These are phyloP conservation scores for Orbilia javanica DNA, from an alignment of 2,329 filamentous ascomycete species.

Conservation along the genomic window DNA sequence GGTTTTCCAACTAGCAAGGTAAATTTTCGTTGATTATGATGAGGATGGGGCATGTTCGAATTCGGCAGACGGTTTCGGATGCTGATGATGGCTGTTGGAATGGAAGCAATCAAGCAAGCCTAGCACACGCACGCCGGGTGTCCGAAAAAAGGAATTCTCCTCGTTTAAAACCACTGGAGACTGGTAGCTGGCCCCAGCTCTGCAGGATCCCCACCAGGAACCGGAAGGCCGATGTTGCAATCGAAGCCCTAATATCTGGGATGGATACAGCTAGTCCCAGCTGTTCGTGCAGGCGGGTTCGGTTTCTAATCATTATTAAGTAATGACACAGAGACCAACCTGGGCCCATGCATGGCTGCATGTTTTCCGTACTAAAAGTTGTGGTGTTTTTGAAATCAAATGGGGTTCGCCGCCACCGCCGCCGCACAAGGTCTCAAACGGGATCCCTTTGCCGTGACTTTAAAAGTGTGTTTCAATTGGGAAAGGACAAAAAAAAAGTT, in stretches of 20 bases:
- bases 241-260: slow-evolving; percentile 23
- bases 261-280: not conserved
- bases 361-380: not conserved
- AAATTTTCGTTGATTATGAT: slow-evolving; percentile 4
- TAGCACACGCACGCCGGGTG: slow-evolving; percentile 9
- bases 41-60: slow-evolving; percentile 10
- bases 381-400: not conserved
- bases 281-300: not conserved
- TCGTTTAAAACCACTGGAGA: not conserved
- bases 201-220: slow-evolving; percentile 39
- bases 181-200: slow-evolving; percentile 21
- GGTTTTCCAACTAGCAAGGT: slow-evolving; percentile 1
- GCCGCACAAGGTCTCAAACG: slow-evolving; percentile 13
- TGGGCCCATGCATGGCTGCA: not conserved
- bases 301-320: slow-evolving; percentile 40
- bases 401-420: slow-evolving; percentile 16
- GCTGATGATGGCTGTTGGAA: slow-evolving; percentile 29
- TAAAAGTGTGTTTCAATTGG: slow-evolving; percentile 1
- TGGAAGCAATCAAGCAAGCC: slow-evolving; percentile 6
- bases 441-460: slow-evolving; percentile 4
- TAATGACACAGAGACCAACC: slow-evolving; percentile 27
- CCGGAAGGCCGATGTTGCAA: slow-evolving; percentile 41
- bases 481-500: not conserved
- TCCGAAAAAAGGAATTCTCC: not conserved
- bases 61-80: slow-evolving; percentile 58